phyloP scores from a whole-genome alignment of 75 land plant species.

The Adiantum capillusveneris region DNA sequence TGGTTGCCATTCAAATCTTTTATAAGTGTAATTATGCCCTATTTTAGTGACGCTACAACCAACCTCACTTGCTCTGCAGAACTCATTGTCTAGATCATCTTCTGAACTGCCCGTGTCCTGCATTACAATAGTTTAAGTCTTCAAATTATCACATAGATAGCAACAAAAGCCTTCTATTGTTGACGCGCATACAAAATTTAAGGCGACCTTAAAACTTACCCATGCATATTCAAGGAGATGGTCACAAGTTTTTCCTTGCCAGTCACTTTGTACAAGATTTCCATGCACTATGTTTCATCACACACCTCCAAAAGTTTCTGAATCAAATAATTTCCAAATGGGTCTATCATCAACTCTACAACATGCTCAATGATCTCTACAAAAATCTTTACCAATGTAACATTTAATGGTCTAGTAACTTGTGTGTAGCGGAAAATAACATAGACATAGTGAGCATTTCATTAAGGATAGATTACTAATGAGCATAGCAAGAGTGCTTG shows the following conservation, averaged over 20 bases:
- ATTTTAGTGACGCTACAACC: constrained; percentile 38
- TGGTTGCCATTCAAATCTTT: constrained; percentile 71
- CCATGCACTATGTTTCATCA: constrained; percentile 26
- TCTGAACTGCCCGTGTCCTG: constrained; percentile 85
- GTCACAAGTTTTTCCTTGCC: constrained; percentile 32
- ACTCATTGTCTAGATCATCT: constrained; percentile 57
- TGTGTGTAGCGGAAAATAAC: too few species aligned
- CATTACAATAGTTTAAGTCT: too few species aligned
- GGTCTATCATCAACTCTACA: constrained; percentile 38
- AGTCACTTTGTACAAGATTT: constrained; percentile 23
- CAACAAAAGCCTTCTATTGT: too few species aligned
- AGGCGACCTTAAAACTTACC: constrained; percentile 39
- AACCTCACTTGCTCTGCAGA: constrained; percentile 48
- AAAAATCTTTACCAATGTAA: too few species aligned
- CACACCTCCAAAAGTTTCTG: constrained; percentile 40
- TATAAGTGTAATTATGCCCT: constrained; percentile 47
- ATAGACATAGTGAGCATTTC: too few species aligned
- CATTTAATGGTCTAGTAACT: too few species aligned
- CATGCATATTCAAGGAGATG: constrained; percentile 60
- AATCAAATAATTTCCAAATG: constrained; percentile 42
- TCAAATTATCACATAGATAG: too few species aligned
- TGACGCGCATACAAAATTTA: too few species aligned
- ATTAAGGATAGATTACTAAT: too few species aligned
- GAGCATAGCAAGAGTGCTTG: too few species aligned
- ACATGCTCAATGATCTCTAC: constrained; percentile 39